Base-by-base conservation (phyloP, 305 asterid species). In the Fraxinus ornus region DNA sequence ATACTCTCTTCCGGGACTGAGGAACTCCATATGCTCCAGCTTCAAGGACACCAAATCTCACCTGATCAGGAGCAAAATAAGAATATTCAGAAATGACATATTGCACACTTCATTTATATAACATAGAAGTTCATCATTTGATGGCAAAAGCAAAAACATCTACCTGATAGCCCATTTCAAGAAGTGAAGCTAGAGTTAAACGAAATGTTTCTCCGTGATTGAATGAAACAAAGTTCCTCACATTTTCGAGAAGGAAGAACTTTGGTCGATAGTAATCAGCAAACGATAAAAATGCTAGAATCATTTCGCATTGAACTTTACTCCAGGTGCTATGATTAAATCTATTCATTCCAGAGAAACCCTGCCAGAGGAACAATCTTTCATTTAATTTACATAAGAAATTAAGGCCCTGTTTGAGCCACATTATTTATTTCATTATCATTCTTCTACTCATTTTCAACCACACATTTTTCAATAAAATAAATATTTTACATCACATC, bases 21-120 rank as follows among this genome's bases (percentile, higher is more conserved):
- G 99, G 97, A 80, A 94, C 95, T 70, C 99, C 99, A 89, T 81
- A 96, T 9, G 98, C 93, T 86, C 99, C 99, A 80, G 99, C 99
- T 90, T 96, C 99, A 64, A 96, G 97, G 84, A 96, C 89, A 47
- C 98, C 99, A 88, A 93, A 96, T 83, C 99, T 89, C 82, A 88
- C 92, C 92, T 89, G 76, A 76, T 12, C 81, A 83, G 24, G 33
- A 78, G 52, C 80, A 68, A 49, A 37, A 21, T 22, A 62, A 22
- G 33, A 62, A 62, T 62, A 62, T 66, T 71, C 75, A 49, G 28
- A 30, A 28, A 7, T 19, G 71, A 60, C 62, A 6, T 22, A 35
- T 79, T 60, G 19, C 13, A 10, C 71, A 22, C 71, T 22, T 62
- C 32, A 62, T 62, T 62, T 22, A 22, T 62, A 62, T 62, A 22